A percentile compares a stretch with the other conserved stretches of the same genome.
Evolutionary conservation across 2,329 filamentous ascomycete species (phyloP).

Genomic region (Coleophoma crateriformis): DNA sequence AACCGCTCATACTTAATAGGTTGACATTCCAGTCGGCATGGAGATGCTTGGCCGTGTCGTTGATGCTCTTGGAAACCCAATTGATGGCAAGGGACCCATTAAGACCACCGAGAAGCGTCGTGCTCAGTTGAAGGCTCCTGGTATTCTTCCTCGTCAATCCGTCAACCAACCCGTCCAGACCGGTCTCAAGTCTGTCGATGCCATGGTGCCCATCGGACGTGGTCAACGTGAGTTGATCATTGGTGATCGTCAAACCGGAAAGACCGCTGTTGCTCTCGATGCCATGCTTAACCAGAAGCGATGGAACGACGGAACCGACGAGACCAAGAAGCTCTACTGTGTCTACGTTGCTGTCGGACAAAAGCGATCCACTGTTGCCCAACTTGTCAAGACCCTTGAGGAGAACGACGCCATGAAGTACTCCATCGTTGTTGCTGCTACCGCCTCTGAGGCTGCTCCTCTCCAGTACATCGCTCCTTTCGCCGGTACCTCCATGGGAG

Average conservation of each 20-base stretch:
- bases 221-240: conserved; percentile 99
- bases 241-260: conserved; percentile 99
- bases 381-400: conserved; percentile 99
- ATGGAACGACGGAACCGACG: conserved; percentile 84
- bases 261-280: conserved; percentile 97
- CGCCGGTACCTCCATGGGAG: conserved; percentile 49
- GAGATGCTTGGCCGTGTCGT: conserved; percentile 97
- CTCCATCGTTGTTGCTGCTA: conserved; percentile 87
- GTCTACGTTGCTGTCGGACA: conserved; percentile 98
- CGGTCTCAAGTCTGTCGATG: conserved; percentile 97
- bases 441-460: conserved; percentile 92
- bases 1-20: conserved; percentile 45
- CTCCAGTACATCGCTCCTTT: conserved; percentile 94
- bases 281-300: conserved; percentile 99
- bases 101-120: conserved; percentile 88
- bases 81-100: conserved; percentile 97
- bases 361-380: conserved; percentile 98
- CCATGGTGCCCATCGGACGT: conserved; percentile 99
- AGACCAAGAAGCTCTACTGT: conserved; percentile 99
- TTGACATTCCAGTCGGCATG: conserved; percentile 90
- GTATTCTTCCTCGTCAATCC: conserved; percentile 93
- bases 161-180: conserved; percentile 99
- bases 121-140: conserved; percentile 98
- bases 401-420: conserved; percentile 99
- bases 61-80: conserved; percentile 97